Evolutionary conservation across 495 filamentous ascomycete genomes (phyloP).

Genomic region (Aspergillus ellipticus): DNA sequence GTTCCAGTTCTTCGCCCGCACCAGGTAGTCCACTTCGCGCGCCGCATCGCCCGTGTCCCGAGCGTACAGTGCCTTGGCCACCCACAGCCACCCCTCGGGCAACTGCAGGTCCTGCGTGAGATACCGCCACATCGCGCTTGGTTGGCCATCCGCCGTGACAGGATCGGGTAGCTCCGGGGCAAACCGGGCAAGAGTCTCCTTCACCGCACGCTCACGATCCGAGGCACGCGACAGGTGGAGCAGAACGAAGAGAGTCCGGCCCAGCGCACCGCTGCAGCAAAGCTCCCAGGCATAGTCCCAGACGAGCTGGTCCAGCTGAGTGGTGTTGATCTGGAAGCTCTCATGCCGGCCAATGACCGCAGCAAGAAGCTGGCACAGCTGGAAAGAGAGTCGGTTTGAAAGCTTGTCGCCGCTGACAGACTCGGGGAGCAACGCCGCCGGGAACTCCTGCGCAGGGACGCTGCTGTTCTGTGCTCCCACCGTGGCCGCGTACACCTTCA

Average conservation of each 20-base stretch:
- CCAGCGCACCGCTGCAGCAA: slow-evolving; percentile 62
- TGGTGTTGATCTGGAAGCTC: slow-evolving; percentile 28
- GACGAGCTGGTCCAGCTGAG: slow-evolving; percentile 60
- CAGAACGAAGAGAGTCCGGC: slow-evolving; percentile 67
- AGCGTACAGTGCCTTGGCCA: slow-evolving; percentile 80
- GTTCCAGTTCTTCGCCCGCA: slow-evolving; percentile 68
- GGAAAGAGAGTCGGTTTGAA: slow-evolving; percentile 75
- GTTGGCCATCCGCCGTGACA: slow-evolving; percentile 49
- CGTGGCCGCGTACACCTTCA: slow-evolving; percentile 70
- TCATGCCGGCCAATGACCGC: slow-evolving; percentile 50
- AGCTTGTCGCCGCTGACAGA: slow-evolving; percentile 64
- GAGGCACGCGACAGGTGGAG: slow-evolving; percentile 66
- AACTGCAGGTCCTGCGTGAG: slow-evolving; percentile 61
- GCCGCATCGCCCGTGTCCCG: slow-evolving; percentile 61
- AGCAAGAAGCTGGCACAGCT: slow-evolving; percentile 60
- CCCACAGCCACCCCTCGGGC: slow-evolving; percentile 74
- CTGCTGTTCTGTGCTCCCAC: slow-evolving; percentile 14
- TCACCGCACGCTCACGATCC: slow-evolving; percentile 62
- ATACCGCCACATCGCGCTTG: slow-evolving; percentile 46
- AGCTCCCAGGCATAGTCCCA: slow-evolving; percentile 71
- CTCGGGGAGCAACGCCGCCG: slow-evolving; percentile 38
- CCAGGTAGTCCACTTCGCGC: slow-evolving; percentile 68
- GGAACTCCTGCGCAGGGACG: slow-evolving; percentile 27
- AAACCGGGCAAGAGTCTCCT: slow-evolving; percentile 62
- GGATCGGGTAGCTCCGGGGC: slow-evolving; percentile 48